Evolutionary conservation across 2,329 filamentous ascomycete species (phyloP).

Genomic region (Seiridium cupressi): DNA sequence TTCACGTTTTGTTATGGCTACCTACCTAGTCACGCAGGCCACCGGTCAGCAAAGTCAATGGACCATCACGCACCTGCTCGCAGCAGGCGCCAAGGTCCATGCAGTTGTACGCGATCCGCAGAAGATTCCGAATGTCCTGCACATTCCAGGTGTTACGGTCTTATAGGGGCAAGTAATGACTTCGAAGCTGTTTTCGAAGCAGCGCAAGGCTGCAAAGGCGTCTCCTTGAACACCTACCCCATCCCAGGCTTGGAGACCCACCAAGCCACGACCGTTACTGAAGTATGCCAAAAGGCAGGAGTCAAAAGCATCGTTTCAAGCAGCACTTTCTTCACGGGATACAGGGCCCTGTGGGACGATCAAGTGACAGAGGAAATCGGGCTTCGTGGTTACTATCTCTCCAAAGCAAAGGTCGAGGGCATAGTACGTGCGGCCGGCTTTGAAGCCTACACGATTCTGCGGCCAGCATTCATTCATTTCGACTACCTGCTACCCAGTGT

Average conservation of each 20-base stretch:
- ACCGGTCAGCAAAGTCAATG: slow-evolving; percentile 30
- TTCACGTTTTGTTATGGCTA: slow-evolving; percentile 21
- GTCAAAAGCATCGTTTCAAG: slow-evolving; percentile 24
- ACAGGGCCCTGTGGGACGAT: slow-evolving; percentile 23
- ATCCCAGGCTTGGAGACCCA: slow-evolving; percentile 20
- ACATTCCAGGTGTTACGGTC: slow-evolving; percentile 25
- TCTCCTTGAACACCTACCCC: slow-evolving; percentile 20
- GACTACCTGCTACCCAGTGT: slow-evolving; percentile 23
- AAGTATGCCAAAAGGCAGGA: slow-evolving; percentile 29
- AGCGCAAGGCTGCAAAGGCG: slow-evolving; percentile 30
- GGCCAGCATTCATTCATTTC: slow-evolving; percentile 25
- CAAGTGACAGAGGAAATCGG: slow-evolving; percentile 1
- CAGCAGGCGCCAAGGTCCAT: slow-evolving; percentile 31
- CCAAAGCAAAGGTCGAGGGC: slow-evolving; percentile 35
- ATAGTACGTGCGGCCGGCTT: slow-evolving; percentile 26
- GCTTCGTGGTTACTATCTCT: slow-evolving; percentile 31
- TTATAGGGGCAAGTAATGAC: slow-evolving; percentile 34
- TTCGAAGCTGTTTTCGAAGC: slow-evolving; percentile 28
- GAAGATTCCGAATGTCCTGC: slow-evolving; percentile 24
- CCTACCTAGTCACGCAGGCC: slow-evolving; percentile 33
- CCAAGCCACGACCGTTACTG: slow-evolving; percentile 29
- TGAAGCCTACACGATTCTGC: slow-evolving; percentile 30
- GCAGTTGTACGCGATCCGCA: slow-evolving; percentile 32
- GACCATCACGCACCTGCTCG: slow-evolving; percentile 30
- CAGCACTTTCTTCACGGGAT: slow-evolving; percentile 19